Conservation (phyloP, 345 rosid genomes). For the Theobroma cacao region DNA sequence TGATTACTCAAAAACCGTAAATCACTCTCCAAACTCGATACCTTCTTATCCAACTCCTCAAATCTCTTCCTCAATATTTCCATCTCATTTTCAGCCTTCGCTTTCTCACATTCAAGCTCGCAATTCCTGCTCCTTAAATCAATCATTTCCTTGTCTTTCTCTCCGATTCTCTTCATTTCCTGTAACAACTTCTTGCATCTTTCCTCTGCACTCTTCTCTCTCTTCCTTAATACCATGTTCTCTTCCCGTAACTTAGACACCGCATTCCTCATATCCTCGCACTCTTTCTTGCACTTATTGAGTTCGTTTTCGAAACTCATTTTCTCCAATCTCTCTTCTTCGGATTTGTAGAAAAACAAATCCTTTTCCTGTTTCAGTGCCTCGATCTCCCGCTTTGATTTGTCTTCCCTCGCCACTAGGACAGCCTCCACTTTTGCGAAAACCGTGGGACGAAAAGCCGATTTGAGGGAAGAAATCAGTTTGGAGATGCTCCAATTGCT, state of each 20-base stretch:
- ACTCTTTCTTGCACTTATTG: background rate
- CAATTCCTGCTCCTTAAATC: constrained; percentile 6
- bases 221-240: background rate
- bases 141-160: background rate
- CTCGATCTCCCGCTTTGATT: constrained; percentile 13
- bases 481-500: background rate
- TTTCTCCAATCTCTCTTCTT: background rate
- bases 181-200: background rate
- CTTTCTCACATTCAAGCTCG: constrained; percentile 15
- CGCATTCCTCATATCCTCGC: background rate
- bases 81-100: constrained; percentile 7
- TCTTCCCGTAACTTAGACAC: constrained; percentile 5
- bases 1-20: background rate
- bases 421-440: constrained; percentile 13
- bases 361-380: background rate
- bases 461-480: background rate
- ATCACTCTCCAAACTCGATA: constrained; percentile 23
- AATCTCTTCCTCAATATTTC: constrained; percentile 15
- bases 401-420: constrained; percentile 13
- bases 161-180: background rate
- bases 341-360: background rate
- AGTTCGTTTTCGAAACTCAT: background rate
- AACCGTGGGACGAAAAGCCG: constrained; percentile 3
- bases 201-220: background rate
- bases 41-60: constrained; percentile 16